These are phyloP conservation scores for Coemansia sp. DNA, from an alignment of 192 early-diverging fungal genomes.

Conservation along the genomic window DNA sequence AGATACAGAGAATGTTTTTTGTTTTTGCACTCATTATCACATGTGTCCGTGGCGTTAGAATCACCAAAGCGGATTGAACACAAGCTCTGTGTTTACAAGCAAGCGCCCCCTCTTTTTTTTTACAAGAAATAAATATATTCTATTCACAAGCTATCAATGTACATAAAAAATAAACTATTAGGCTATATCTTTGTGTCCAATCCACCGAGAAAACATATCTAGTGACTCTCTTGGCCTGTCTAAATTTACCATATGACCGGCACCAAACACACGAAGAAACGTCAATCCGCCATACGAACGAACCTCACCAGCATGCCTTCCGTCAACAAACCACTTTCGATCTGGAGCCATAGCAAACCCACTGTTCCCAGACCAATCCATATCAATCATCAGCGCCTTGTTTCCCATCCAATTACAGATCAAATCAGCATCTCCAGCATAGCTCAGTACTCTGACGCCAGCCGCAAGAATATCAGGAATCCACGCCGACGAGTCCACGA, in stretches of 20 bases:
- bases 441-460: slow-evolving; percentile 77
- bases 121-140: neutral
- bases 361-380: slow-evolving; percentile 78
- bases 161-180: neutral
- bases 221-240: slow-evolving; percentile 77
- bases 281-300: slow-evolving; percentile 69
- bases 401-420: slow-evolving; percentile 87
- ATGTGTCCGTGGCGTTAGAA: slow-evolving; percentile 61
- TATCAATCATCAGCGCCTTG: slow-evolving; percentile 77
- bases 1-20: neutral
- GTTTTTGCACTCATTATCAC: neutral
- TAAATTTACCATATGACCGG: slow-evolving; percentile 90
- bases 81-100: slow-evolving; percentile 16
- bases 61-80: neutral
- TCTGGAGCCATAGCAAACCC: slow-evolving; percentile 74
- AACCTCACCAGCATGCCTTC: slow-evolving; percentile 61
- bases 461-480: slow-evolving; percentile 68
- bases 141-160: neutral
- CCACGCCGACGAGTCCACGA: slow-evolving; percentile 67
- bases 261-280: slow-evolving; percentile 84
- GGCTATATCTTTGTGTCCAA: slow-evolving; percentile 56
- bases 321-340: slow-evolving; percentile 68
- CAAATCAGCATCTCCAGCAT: slow-evolving; percentile 89
- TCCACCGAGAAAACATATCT: slow-evolving; percentile 85
- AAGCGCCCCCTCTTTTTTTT: neutral